Conservation (phyloP, 2,329 filamentous ascomycete species). For the Mollisia scopiformis region DNA sequence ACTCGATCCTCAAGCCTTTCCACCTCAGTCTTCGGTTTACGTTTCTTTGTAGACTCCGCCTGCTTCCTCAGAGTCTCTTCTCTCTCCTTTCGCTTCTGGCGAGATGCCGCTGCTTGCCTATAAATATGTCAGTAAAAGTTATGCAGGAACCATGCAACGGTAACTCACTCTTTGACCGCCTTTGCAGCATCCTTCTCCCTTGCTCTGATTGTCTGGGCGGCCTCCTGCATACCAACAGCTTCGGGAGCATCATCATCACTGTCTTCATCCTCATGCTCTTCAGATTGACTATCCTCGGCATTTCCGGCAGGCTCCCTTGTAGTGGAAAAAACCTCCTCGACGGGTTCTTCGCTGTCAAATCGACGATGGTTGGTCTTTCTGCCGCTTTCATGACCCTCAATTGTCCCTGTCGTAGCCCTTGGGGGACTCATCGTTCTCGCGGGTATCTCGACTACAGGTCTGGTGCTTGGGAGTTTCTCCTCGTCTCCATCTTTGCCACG, state of each 20-base stretch:
- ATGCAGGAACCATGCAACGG: neutral
- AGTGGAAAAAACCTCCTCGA: slow-evolving; percentile 17
- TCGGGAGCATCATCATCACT: slow-evolving; percentile 38
- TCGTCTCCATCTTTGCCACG: slow-evolving; percentile 24
- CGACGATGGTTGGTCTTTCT: slow-evolving; percentile 25
- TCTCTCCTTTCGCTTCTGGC: slow-evolving; percentile 35
- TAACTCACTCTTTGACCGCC: slow-evolving; percentile 33
- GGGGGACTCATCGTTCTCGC: slow-evolving; percentile 5
- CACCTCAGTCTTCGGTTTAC: slow-evolving; percentile 13
- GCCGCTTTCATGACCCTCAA: neutral
- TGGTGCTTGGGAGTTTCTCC: slow-evolving; percentile 12
- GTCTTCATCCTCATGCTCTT: slow-evolving; percentile 14
- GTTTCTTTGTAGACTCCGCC: slow-evolving; percentile 30
- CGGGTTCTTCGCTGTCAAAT: slow-evolving; percentile 30
- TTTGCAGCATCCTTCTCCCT: slow-evolving; percentile 31
- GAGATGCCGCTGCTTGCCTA: slow-evolving; percentile 30
- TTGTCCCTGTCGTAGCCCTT: neutral
- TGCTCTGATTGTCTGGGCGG: slow-evolving; percentile 22
- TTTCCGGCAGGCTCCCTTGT: slow-evolving; percentile 8
- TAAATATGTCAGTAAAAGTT: slow-evolving; percentile 8
- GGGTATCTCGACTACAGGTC: slow-evolving; percentile 31
- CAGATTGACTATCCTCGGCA: neutral
- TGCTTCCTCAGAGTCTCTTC: slow-evolving; percentile 31
- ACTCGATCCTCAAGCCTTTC: neutral
- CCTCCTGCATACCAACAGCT: slow-evolving; percentile 30